Evolutionary conservation across 352 stramenopile species (phyloP), one percentile per base, ranked within the genome.

Genomic region (Pythium periplocum): DNA sequence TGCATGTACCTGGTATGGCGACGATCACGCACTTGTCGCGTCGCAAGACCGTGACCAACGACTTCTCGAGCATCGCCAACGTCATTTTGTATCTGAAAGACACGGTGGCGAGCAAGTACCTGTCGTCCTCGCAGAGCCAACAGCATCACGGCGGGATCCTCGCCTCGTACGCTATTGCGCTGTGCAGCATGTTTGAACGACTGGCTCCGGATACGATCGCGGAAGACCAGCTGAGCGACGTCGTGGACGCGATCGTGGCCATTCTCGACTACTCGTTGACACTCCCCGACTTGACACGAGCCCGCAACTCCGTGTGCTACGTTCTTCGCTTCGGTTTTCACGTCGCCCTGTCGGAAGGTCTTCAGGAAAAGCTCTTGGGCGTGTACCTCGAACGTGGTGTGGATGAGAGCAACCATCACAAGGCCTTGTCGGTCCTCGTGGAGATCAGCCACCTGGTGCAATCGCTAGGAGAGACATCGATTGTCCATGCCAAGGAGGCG

Each of bases 71-170:
- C 37, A 78, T 95, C 32, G 73, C 79, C 3, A 86, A 73, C 45
- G 77, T 90, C 17, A 64, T 95, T 26, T 42, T 82, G 10, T 91
- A 89, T 51, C 78, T 93, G 26, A 92, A 92, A 45, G 85, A 95
- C 11, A 68, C 81, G 40, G 47, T 95, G 17, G 63, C 61, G 31
- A 75, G 60, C 56, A 84, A 86, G 53, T 89, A 86, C 51, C 46
- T 90, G 5, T 74, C 70, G 12, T 45, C 54, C 0, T 42, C 55
- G 2, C 45, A 44, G 2, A 57, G 39, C 40, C 43, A 45, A 0
- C 43, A 59, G 11, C 45, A 63, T 47, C 68, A 90, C 48, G 84
- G 84, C 30, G 83, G 79, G 0, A 80, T 88, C 44, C 64, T 93
- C 8, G 73, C 81, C 2, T 78, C 83, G 3, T 88, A 83, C 41